Percentiles rank a stretch among this genome's conserved stretches.
Evolutionary conservation across 495 filamentous ascomycete species (phyloP).

Genomic region (Neurospora africana): DNA sequence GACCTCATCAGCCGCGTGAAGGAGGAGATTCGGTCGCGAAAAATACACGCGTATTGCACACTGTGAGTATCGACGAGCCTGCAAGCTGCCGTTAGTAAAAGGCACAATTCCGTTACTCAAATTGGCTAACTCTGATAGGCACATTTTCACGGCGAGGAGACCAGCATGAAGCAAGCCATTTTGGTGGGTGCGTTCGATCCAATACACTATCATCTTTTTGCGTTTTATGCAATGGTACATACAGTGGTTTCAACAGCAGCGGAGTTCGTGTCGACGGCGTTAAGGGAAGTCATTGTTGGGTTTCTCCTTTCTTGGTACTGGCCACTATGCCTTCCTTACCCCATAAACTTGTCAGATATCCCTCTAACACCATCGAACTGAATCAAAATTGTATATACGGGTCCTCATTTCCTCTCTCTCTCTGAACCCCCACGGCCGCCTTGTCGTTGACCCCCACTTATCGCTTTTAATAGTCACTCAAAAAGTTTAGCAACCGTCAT

Average conservation of each 20-base stretch:
- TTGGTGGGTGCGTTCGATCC: not conserved
- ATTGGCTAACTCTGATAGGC: slow-evolving; percentile 12
- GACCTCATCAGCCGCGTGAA: slow-evolving; percentile 52
- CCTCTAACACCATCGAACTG: not conserved
- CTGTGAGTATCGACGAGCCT: slow-evolving; percentile 43
- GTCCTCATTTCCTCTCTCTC: not conserved
- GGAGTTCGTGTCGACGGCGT: not conserved
- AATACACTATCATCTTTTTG: not conserved
- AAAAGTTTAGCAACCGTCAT: not conserved
- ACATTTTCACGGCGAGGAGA: slow-evolving; percentile 22
- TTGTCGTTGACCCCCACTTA: not conserved
- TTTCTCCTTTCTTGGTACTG: not conserved
- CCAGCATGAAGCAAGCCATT: slow-evolving; percentile 8
- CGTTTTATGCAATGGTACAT: not conserved
- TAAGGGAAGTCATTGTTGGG: not conserved
- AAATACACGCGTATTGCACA: slow-evolving; percentile 56
- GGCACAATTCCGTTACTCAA: not conserved
- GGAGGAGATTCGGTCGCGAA: slow-evolving; percentile 57
- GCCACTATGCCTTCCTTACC: not conserved
- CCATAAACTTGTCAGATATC: not conserved
- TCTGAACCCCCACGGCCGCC: not conserved
- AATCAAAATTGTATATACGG: not conserved
- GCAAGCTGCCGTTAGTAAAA: slow-evolving; percentile 9
- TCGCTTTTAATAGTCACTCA: not conserved
- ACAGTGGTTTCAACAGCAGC: not conserved